A percentile compares a stretch with the other conserved stretches of the same genome.
These are phyloP conservation scores for Metarhizium sp. DNA, from an alignment of 2,329 filamentous ascomycete species.

Conservation along the genomic window DNA sequence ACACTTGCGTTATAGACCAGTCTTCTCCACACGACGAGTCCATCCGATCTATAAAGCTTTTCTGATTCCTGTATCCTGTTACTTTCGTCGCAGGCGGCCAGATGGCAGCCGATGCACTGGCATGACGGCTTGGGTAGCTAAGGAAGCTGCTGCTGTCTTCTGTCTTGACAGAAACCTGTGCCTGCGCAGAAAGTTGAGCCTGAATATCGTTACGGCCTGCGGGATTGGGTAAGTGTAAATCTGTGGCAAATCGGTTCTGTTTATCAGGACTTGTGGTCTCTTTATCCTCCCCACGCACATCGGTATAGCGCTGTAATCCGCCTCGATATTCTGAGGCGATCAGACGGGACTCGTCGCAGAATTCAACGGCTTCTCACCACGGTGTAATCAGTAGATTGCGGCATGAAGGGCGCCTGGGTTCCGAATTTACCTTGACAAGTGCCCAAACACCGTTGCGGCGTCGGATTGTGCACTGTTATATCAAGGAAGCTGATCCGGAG, in stretches of 20 bases:
- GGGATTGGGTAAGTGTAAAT: neutral
- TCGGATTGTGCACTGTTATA: constrained; percentile 61
- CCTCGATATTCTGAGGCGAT: constrained; percentile 88
- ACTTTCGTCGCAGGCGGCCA: neutral
- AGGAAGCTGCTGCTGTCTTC: neutral
- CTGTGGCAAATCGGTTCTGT: too few species aligned
- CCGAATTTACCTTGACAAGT: constrained; percentile 14
- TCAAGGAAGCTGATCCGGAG: constrained; percentile 89
- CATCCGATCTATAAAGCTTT: neutral
- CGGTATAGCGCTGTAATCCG: constrained; percentile 55
- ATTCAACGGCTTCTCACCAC: constrained; percentile 44
- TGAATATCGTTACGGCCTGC: neutral
- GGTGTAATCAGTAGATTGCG: constrained; percentile 6
- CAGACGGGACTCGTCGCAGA: constrained; percentile 79
- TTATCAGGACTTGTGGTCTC: neutral
- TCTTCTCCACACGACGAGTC: neutral
- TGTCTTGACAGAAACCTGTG: neutral
- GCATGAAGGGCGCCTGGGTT: neutral
- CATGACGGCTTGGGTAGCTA: neutral
- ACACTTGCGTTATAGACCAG: neutral
- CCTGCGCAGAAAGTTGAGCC: neutral
- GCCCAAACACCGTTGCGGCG: constrained; percentile 28
- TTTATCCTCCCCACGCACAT: neutral
- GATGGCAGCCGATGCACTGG: neutral
- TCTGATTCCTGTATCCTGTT: neutral